Percentiles rank a stretch among this genome's conserved stretches.
phyloP scores from a whole-genome alignment of 345 rosid genomes.

The Salix dunnii region DNA sequence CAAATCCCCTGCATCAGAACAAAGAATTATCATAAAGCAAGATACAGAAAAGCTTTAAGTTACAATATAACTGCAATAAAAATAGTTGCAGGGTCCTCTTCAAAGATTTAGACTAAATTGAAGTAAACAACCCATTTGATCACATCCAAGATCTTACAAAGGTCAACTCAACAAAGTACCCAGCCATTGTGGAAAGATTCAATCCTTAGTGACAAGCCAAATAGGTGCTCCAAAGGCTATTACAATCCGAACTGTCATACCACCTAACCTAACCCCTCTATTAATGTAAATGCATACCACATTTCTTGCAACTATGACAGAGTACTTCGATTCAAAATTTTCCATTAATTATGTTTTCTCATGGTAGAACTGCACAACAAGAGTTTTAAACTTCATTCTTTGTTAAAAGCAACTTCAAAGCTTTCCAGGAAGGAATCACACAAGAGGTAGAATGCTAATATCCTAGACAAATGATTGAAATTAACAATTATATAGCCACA shows the following conservation, averaged over 20 bases:
- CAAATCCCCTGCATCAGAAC: slow-evolving; percentile 43
- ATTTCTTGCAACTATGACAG: neutral
- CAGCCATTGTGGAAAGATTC: neutral
- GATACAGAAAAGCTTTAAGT: neutral
- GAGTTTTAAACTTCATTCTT: neutral
- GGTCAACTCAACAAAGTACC: neutral
- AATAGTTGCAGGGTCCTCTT: neutral
- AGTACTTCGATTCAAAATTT: too few species aligned
- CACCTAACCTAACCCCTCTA: too few species aligned
- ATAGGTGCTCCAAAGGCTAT: neutral
- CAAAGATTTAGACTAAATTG: neutral
- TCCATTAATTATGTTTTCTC: neutral
- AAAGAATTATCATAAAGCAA: neutral
- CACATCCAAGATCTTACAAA: neutral
- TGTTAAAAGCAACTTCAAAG: neutral
- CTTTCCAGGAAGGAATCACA: neutral
- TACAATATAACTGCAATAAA: neutral
- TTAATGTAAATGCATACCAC: neutral
- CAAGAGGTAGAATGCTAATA: neutral
- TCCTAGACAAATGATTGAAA: neutral
- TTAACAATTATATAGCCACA: neutral
- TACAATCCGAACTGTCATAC: neutral
- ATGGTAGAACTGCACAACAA: neutral
- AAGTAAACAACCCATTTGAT: too few species aligned
- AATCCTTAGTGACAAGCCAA: neutral